Base-by-base conservation (phyloP, 1,139 yeast genomes). In the Arxiozyma heterogenica region DNA sequence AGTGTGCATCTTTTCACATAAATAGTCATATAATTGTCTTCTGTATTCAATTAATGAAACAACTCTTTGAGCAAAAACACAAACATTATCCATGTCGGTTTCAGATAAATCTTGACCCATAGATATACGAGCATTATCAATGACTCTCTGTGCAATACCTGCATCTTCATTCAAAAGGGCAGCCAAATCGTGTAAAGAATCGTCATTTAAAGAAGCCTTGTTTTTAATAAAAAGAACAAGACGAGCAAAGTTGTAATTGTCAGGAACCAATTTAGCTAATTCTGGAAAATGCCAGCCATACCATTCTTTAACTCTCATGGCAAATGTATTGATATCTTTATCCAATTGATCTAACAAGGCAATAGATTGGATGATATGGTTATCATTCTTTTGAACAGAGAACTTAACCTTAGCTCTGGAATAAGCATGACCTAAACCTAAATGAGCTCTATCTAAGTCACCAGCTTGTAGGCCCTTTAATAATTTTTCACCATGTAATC, bases 251-350 rank as follows among this genome's bases (percentile, higher is more conserved):
- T 81, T 78, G 74, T 87, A 86, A 78, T 91, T 91, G 76, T 93
- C 98, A 64, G 89, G 84, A 59, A 90, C 93, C 72, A 93, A 81
- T 76, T 89, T 90, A 65, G 97, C 96, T 78, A 93, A 83, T 77
- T 93, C 98, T 56, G 98, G 98, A 83, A 93, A 93, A 74, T 93
- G 98, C 98, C 98, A 93, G 63, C 98, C 98, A 75, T 93, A 93
- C 98, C 98, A 93, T 77, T 93, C 98, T 80, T 93, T 93, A 69
- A 88, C 91, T 78, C 98, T 85, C 98, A 93, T 93, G 59, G 98
- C 93, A 73, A 87, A 93, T 56, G 98, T 93, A 76, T 93, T 93
- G 72, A 93, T 83, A 70, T 93, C 98, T 77, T 93, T 93, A 75
- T 93, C 98, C 64, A 93, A 82, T 72, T 94, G 96, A 72, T 93